Conservation (phyloP, 306 rosid species). For the Begonia loranthoides region DNA sequence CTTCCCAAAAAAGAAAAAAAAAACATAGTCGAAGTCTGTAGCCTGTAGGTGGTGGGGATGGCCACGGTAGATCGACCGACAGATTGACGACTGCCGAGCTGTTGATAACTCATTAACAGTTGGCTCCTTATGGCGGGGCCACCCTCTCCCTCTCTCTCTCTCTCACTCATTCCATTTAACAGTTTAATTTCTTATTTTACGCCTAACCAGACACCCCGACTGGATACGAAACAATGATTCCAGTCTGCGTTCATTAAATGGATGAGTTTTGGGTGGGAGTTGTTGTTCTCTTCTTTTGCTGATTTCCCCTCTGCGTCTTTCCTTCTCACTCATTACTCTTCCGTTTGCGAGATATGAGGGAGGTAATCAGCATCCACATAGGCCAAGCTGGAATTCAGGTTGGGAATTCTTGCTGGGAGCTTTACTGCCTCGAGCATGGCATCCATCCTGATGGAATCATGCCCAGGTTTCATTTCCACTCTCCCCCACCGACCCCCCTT, state of each 20-base stretch:
- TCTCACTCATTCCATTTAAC: neutral
- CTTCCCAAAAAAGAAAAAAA: too few relatives aligned
- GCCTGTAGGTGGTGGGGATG: too few relatives aligned
- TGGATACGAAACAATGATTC: too few relatives aligned
- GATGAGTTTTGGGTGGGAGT: too few relatives aligned
- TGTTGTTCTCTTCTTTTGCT: too few relatives aligned
- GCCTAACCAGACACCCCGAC: too few relatives aligned
- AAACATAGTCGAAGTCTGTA: too few relatives aligned
- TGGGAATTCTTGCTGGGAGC: constrained; percentile 77
- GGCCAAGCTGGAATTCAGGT: constrained; percentile 82
- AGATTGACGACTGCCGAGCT: constrained; percentile 1
- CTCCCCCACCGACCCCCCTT: neutral
- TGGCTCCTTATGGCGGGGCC: constrained; percentile 10
- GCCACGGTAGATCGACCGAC: too few relatives aligned
- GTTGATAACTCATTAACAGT: neutral
- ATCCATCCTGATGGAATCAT: constrained; percentile 55
- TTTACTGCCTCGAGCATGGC: constrained; percentile 69
- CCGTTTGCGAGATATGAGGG: constrained; percentile 28
- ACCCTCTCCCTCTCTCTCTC: neutral
- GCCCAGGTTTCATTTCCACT: constrained; percentile 35
- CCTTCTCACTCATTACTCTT: too few relatives aligned
- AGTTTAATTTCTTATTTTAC: too few relatives aligned
- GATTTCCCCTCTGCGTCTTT: too few relatives aligned
- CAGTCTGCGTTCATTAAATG: too few relatives aligned
- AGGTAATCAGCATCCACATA: constrained; percentile 54